These are phyloP conservation scores for Coemansia sp. DNA, from an alignment of 192 early-diverging fungal genomes.

Conservation along the genomic window DNA sequence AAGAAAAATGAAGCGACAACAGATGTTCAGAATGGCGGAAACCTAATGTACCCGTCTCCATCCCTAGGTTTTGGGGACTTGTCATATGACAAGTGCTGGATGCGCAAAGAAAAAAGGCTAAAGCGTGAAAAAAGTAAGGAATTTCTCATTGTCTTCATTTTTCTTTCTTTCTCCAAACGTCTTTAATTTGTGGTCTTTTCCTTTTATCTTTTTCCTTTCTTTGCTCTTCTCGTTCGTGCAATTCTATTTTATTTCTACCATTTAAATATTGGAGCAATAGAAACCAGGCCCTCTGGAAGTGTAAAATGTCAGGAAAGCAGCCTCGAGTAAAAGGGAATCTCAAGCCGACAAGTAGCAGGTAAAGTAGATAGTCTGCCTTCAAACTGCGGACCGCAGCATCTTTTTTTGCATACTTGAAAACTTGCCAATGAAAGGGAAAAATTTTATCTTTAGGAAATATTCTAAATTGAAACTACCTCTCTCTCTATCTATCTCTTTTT, in stretches of 20 bases:
- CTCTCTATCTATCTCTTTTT: neutral
- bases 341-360: constrained; percentile 87
- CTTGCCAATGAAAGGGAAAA: neutral
- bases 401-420: neutral
- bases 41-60: neutral
- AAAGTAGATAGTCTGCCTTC: constrained; percentile 4
- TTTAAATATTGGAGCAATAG: neutral
- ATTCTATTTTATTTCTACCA: neutral
- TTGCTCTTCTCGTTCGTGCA: neutral
- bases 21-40: neutral
- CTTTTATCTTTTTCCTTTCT: constrained; percentile 2
- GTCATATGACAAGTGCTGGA: neutral
- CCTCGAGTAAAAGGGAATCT: constrained; percentile 82
- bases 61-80: neutral
- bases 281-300: neutral
- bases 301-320: constrained; percentile 54
- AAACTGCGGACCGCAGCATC: neutral
- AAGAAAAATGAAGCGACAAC: neutral
- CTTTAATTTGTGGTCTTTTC: neutral
- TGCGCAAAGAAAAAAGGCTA: neutral
- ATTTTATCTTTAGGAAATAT: neutral
- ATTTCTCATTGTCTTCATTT: neutral
- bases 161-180: constrained; percentile 3
- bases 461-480: neutral
- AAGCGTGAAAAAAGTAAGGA: neutral